A percentile compares a stretch with the other conserved stretches of the same genome.
These are phyloP conservation scores for Aspergillus avenaceus DNA, from an alignment of 495 filamentous ascomycete genomes.

Conservation along the genomic window DNA sequence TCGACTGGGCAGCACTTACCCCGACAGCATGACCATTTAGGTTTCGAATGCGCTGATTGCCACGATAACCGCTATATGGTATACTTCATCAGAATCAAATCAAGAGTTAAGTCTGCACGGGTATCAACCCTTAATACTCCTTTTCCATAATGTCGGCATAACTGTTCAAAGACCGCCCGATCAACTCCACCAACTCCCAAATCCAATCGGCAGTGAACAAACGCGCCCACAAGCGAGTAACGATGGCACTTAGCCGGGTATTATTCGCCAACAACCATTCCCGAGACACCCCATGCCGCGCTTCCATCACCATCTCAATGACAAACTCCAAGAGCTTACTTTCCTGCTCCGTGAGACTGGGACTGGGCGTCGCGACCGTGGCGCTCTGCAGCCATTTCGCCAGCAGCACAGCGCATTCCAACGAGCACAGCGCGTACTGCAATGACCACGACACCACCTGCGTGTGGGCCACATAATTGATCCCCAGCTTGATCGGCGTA, in stretches of 20 bases:
- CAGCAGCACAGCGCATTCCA: conserved; percentile 67
- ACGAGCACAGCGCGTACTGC: conserved; percentile 64
- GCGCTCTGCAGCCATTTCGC: conserved; percentile 49
- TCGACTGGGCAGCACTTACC: not conserved
- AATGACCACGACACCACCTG: conserved; percentile 69
- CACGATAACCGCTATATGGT: no score
- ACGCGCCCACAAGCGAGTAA: conserved; percentile 64
- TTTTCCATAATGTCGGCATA: conserved; percentile 61
- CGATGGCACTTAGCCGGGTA: conserved; percentile 56
- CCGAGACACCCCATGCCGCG: conserved; percentile 51
- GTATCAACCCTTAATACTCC: not conserved
- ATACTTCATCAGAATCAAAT: no score
- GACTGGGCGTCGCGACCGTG: conserved; percentile 27
- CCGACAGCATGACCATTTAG: no score
- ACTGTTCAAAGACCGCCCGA: conserved; percentile 57
- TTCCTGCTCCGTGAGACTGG: conserved; percentile 51
- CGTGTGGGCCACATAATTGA: conserved; percentile 64
- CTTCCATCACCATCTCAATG: conserved; percentile 65
- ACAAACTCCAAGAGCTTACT: conserved; percentile 57
- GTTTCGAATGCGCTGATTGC: no score
- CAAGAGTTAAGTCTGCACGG: no score
- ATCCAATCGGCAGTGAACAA: conserved; percentile 65
- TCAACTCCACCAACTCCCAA: conserved; percentile 62
- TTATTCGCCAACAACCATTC: conserved; percentile 47
- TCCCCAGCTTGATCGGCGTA: conserved; percentile 63